A percentile compares a stretch with the other conserved stretches of the same genome.
phyloP scores from a whole-genome alignment of 225 moss, liverwort and hornwort species.

The Rhytidiadelphus loreus region DNA sequence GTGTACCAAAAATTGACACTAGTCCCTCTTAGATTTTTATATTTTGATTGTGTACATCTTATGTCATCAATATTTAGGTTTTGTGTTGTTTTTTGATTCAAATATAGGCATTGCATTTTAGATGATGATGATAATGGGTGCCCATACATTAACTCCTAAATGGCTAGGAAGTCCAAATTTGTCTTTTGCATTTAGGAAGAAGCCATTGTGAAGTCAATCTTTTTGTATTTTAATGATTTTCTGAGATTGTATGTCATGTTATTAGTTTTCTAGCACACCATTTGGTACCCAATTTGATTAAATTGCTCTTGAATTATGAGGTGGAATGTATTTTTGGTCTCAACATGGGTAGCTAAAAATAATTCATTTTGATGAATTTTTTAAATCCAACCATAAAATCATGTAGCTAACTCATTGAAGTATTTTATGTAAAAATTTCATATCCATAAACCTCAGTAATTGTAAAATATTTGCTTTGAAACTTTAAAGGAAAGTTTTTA shows the following conservation, averaged over 20 bases:
- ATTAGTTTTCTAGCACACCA: background rate
- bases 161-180: too few species aligned
- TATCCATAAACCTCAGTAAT: fast-evolving
- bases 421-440: background rate
- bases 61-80: background rate
- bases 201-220: background rate
- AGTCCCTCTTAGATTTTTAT: fast-evolving
- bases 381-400: background rate
- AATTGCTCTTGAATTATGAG: background rate
- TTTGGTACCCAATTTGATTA: fast-evolving
- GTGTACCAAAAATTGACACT: background rate
- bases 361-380: background rate
- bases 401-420: background rate
- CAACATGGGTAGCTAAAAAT: background rate
- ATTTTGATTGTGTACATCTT: background rate
- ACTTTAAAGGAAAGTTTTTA: background rate
- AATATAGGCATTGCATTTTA: background rate
- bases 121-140: fast-evolving
- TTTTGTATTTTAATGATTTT: background rate
- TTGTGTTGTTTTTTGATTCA: background rate
- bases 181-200: fast-evolving
- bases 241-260: background rate
- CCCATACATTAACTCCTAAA: too few species aligned
- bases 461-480: background rate
- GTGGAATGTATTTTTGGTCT: background rate